Conservation (phyloP, 345 rosid species). For the Eucalyptus sp. region DNA sequence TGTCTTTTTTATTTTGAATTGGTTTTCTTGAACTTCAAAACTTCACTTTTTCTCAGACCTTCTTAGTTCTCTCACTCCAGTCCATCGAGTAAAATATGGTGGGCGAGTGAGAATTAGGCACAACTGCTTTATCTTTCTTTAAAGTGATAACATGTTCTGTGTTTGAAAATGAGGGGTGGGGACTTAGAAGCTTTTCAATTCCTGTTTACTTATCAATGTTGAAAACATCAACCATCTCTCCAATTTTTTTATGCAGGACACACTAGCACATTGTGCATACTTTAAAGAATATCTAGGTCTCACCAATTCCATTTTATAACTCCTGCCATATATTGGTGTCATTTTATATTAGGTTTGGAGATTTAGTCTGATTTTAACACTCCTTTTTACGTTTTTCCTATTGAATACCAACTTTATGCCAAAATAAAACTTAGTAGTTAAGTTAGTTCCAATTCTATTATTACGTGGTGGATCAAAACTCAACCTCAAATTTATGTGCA, state of each 20-base stretch:
- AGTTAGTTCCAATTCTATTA: background rate
- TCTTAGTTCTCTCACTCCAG: background rate
- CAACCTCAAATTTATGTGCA: background rate
- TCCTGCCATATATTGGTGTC: background rate
- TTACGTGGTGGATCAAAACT: background rate
- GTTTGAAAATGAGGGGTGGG: background rate
- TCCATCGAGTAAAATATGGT: background rate
- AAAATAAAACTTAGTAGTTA: background rate
- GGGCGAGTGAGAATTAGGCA: background rate
- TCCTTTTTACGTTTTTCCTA: background rate
- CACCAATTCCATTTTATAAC: background rate
- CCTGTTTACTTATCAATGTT: background rate
- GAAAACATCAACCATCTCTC: background rate
- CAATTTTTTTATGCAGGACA: background rate
- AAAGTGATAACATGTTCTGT: background rate
- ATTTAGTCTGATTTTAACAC: background rate
- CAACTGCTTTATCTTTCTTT: background rate
- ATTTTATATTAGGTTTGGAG: background rate
- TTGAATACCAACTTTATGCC: background rate
- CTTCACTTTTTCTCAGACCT: background rate
- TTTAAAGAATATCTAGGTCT: background rate
- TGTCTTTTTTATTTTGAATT: background rate
- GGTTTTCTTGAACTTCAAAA: background rate
- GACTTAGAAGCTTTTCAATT: background rate
- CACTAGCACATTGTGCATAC: background rate